Percentiles rank a stretch among this genome's conserved stretches.
These are phyloP conservation scores for Theileria parva DNA, from an alignment of 169 alveolate species.

Conservation along the genomic window DNA sequence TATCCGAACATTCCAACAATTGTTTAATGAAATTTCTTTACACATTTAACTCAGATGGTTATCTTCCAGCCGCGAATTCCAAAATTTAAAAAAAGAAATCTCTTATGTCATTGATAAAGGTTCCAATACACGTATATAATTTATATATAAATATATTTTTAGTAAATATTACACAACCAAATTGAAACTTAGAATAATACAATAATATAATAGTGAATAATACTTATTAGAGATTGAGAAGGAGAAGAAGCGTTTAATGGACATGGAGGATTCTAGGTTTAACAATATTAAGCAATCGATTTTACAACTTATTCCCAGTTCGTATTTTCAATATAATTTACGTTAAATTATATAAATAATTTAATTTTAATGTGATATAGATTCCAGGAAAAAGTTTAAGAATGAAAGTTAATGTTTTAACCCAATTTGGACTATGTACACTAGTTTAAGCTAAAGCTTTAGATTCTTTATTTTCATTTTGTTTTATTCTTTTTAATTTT, in stretches of 20 bases:
- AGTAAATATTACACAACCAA: neutral
- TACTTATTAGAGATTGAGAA: constrained; percentile 39
- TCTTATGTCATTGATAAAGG: constrained; percentile 59
- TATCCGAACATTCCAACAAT: neutral
- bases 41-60: constrained; percentile 42
- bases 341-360: neutral
- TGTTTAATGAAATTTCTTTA: neutral
- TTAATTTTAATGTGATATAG: neutral
- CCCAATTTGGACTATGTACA: too few species aligned
- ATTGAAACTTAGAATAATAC: neutral
- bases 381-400: constrained; percentile 12
- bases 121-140: too few species aligned
- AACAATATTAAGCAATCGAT: neutral
- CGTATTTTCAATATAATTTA: neutral
- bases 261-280: constrained; percentile 5
- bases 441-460: too few species aligned
- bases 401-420: neutral
- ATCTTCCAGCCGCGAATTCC: constrained; percentile 21
- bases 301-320: constrained; percentile 13
- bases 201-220: neutral
- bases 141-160: constrained; percentile 11
- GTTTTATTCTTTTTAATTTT: too few species aligned
- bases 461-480: too few species aligned
- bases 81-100: constrained; percentile 35
- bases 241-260: constrained; percentile 51